phyloP scores from a whole-genome alignment of 805 yeast species.

The Gaillardinia entomophila region DNA sequence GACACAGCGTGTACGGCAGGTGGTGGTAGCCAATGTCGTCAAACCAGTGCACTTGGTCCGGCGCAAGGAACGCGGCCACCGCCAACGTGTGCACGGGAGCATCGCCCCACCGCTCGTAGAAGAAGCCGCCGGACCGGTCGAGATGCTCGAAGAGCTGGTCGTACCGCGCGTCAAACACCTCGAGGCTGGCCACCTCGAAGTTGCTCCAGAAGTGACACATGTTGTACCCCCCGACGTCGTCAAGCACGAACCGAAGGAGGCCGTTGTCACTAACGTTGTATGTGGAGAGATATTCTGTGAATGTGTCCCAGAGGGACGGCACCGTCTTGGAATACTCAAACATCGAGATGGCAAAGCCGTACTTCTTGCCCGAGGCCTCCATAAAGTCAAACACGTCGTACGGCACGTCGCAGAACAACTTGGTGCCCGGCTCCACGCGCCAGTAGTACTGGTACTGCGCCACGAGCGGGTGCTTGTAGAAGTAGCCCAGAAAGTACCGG shows the following conservation, averaged over 20 bases:
- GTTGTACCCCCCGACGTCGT: slow-evolving; percentile 40
- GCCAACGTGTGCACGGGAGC: slow-evolving; percentile 88
- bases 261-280: background rate
- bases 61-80: slow-evolving; percentile 53
- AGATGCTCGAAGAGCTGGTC: slow-evolving; percentile 54
- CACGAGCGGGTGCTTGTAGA: slow-evolving; percentile 56
- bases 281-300: slow-evolving; percentile 7
- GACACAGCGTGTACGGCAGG: slow-evolving; percentile 61
- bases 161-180: slow-evolving; percentile 56
- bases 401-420: slow-evolving; percentile 54
- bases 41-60: slow-evolving; percentile 60
- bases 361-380: slow-evolving; percentile 48
- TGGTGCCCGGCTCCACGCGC: slow-evolving; percentile 72
- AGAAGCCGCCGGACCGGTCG: slow-evolving; percentile 71
- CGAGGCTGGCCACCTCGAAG: slow-evolving; percentile 69
- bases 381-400: slow-evolving; percentile 59
- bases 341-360: slow-evolving; percentile 64
- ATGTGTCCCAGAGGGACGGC: slow-evolving; percentile 56
- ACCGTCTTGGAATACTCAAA: slow-evolving; percentile 61
- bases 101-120: slow-evolving; percentile 90
- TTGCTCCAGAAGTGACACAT: slow-evolving; percentile 82
- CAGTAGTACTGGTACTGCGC: slow-evolving; percentile 62
- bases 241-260: background rate
- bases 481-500: slow-evolving; percentile 47
- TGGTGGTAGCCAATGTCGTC: slow-evolving; percentile 74